Conservation (phyloP, 352 stramenopile species). For the Phytophthora agathidicida region DNA sequence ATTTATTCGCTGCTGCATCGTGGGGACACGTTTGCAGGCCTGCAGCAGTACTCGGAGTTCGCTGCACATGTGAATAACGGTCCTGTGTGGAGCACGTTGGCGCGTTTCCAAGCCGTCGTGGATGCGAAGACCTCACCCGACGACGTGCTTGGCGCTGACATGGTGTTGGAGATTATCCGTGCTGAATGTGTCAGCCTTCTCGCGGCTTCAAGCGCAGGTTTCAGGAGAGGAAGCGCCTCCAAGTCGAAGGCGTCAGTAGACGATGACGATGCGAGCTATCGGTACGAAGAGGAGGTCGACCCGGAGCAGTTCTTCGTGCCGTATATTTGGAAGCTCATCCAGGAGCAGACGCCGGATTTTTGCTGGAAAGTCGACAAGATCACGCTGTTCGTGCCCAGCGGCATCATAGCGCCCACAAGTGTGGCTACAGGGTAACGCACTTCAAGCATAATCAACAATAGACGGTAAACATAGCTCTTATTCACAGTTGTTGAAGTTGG, state of each 20-base stretch:
- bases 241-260: conserved; percentile 30
- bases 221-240: conserved; percentile 4
- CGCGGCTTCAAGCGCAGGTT: conserved; percentile 44
- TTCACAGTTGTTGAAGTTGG: conserved; percentile 31
- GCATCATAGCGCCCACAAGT: conserved; percentile 10
- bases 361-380: conserved; percentile 85
- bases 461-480: conserved; percentile 30
- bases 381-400: conserved; percentile 64
- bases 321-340: conserved; percentile 80
- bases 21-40: conserved; percentile 54
- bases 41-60: conserved; percentile 71
- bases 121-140: conserved; percentile 61
- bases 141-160: conserved; percentile 67
- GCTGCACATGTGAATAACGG: conserved; percentile 63
- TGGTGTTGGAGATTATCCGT: conserved; percentile 71
- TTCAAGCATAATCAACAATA: background rate
- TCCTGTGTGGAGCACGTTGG: conserved; percentile 67
- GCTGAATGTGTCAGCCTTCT: conserved; percentile 72
- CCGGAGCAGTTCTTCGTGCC: conserved; percentile 83
- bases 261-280: conserved; percentile 74
- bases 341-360: conserved; percentile 77
- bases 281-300: conserved; percentile 76
- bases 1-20: conserved; percentile 88
- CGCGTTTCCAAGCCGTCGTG: conserved; percentile 64
- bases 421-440: conserved; percentile 23